Base-by-base conservation (phyloP, 129 eudicot species). In the Lactuca saligna region DNA sequence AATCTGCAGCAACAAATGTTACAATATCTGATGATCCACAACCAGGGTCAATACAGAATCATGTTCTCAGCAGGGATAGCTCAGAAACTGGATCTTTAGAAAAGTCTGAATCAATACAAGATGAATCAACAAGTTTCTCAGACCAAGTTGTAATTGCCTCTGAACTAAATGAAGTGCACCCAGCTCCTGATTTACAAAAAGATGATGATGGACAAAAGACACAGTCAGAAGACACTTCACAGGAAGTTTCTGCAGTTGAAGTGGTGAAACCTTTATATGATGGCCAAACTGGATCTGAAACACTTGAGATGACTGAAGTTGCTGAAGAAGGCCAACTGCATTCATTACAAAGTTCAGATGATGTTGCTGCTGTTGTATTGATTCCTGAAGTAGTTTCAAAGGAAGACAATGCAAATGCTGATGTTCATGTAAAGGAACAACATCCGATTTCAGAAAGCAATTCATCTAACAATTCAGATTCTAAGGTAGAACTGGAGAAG, bases 401-500 rank as follows among this genome's bases (percentile, higher is more conserved):
- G 61, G 84, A 76, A 72, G 78, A 65, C 49, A 80, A 80, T 75
- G 32, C 60, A 8, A 63, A 33, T 65, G n/a, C 63, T 63, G 74
- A 72, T 46, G 35, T 72, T 57, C 37, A 59, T 65, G 81, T 41
- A 17, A 79, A 71, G 55, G 85, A 75, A 71, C 54, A 44, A 3
- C 41, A 1, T 42, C 17, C 32, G 60, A 78, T 68, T 58, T 69
- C 75, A 5, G 71, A 61, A 70, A 77, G 75, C 74, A 78, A 71
- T 74, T 57, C 57, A 3, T 34, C 70, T 46, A 49, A 72, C 48
- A 68, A 61, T 69, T 74, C 57, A 25, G 78, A 65, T 75, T 75
- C 76, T 62, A 68, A 51, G 74, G 69, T 65, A 65, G 96, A 91
- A 72, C 63, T 87, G 67, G 90, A 91, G 85, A 87, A 87, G 82